Conservation (phyloP, 495 filamentous ascomycete genomes). For the Evansstolkia leycettana region DNA sequence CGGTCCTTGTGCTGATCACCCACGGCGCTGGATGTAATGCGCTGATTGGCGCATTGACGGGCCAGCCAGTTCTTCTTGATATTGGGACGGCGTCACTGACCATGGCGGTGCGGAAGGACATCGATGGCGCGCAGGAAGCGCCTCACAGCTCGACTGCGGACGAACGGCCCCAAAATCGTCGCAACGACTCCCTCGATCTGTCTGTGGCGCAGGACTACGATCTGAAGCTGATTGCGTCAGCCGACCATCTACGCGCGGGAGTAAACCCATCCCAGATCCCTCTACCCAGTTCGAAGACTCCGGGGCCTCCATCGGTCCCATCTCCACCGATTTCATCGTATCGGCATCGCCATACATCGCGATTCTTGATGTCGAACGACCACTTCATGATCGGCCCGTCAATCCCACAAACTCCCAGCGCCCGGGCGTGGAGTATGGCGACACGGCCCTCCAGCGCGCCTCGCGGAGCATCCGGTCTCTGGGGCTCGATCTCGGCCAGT, state of each 20-base stretch:
- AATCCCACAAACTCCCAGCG: conserved; percentile 6
- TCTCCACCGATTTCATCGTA: conserved; percentile 11
- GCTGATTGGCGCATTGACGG: conserved; percentile 77
- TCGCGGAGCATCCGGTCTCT: conserved; percentile 19
- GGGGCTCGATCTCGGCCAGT: conserved; percentile 17
- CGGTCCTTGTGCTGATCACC: conserved; percentile 82
- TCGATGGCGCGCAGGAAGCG: conserved; percentile 14
- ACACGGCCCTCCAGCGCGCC: conserved; percentile 12
- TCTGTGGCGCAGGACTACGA: conserved; percentile 54
- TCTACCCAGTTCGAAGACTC: conserved; percentile 3
- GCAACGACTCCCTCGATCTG: conserved; percentile 19
- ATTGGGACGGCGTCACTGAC: conserved; percentile 84
- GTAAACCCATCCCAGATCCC: conserved; percentile 20
- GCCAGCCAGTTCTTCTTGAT: conserved; percentile 79
- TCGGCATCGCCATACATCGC: conserved; percentile 17
- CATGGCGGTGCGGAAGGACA: conserved; percentile 64
- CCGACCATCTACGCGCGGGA: conserved; percentile 64
- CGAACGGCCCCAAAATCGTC: not conserved
- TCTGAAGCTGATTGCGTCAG: conserved; percentile 62
- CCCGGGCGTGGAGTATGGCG: conserved; percentile 16
- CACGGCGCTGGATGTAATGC: conserved; percentile 98
- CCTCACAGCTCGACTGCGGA: not conserved
- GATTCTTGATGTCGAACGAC: conserved; percentile 14
- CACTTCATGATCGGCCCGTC: conserved; percentile 14
- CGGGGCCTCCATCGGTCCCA: conserved; percentile 15